Evolutionary conservation across 352 stramenopile genomes (phyloP).

Genomic region (Discostella stelligera): DNA sequence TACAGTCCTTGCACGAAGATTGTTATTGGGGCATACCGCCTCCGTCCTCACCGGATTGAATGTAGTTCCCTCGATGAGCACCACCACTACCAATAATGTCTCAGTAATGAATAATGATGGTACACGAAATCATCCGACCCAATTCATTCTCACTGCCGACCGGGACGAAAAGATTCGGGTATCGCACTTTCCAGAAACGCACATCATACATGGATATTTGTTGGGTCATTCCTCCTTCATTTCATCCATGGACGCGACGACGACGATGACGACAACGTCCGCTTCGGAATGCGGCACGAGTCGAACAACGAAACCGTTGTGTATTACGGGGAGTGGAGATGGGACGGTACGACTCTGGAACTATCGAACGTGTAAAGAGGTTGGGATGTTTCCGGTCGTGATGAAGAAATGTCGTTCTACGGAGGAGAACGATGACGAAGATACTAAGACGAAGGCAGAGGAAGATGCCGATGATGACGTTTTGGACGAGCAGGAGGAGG

Average conservation of each 20-base stretch:
- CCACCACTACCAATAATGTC: conserved; percentile 1
- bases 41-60: conserved; percentile 72
- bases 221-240: conserved; percentile 73
- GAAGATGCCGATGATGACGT: conserved; percentile 19
- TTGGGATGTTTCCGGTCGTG: conserved; percentile 49
- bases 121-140: background rate
- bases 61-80: conserved; percentile 24
- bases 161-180: conserved; percentile 81
- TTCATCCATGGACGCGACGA: conserved; percentile 49
- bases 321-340: conserved; percentile 66
- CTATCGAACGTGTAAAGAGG: conserved; percentile 46
- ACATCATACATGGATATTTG: conserved; percentile 67
- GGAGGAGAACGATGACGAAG: background rate
- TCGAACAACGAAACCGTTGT: conserved; percentile 6
- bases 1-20: conserved; percentile 9
- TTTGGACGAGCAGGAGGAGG: background rate
- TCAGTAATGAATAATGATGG: background rate
- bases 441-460: conserved; percentile 4
- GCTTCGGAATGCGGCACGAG: background rate
- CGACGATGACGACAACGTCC: background rate
- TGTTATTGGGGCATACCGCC: conserved; percentile 79
- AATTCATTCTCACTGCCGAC: conserved; percentile 70
- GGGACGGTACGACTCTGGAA: conserved; percentile 71
- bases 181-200: conserved; percentile 68
- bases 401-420: conserved; percentile 4